Conservation (phyloP, 2,329 filamentous ascomycete genomes). For the Fusarium armeniacum region DNA sequence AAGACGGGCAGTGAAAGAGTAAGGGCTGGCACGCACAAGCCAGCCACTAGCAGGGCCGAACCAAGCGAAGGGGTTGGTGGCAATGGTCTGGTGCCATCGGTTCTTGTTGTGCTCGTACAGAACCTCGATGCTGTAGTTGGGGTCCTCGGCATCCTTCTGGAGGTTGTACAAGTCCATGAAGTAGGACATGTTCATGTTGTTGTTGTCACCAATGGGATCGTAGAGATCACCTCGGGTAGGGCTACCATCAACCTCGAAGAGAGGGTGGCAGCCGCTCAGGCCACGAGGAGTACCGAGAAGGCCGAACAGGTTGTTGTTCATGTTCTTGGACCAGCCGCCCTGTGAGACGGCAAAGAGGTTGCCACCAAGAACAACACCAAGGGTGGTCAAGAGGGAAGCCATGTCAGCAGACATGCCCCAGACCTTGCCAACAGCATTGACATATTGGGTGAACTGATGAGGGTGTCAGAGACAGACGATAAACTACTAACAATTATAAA, state of each 20-base stretch:
- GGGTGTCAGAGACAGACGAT: background rate
- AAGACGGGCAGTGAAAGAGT: slow-evolving; percentile 60
- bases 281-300: slow-evolving; percentile 61
- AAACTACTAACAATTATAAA: accelerated
- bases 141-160: slow-evolving; percentile 55
- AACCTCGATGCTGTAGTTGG: slow-evolving; percentile 54
- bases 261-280: slow-evolving; percentile 66
- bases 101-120: slow-evolving; percentile 59
- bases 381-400: slow-evolving; percentile 26
- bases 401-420: slow-evolving; percentile 40
- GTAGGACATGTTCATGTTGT: slow-evolving; percentile 65
- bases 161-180: slow-evolving; percentile 64
- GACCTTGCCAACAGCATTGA: slow-evolving; percentile 36
- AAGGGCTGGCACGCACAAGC: slow-evolving; percentile 63
- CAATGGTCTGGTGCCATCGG: slow-evolving; percentile 63
- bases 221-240: slow-evolving; percentile 68
- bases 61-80: slow-evolving; percentile 67
- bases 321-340: slow-evolving; percentile 54
- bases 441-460: slow-evolving; percentile 24
- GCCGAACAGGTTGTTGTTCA: slow-evolving; percentile 60
- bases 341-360: slow-evolving; percentile 47
- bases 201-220: slow-evolving; percentile 61
- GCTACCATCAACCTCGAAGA: slow-evolving; percentile 68
- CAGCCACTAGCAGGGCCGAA: slow-evolving; percentile 67
- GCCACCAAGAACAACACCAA: slow-evolving; percentile 58